A percentile compares a stretch with the other conserved stretches of the same genome.
Conservation (phyloP, 2,329 filamentous ascomycete species). For the Diaporthe sp. region DNA sequence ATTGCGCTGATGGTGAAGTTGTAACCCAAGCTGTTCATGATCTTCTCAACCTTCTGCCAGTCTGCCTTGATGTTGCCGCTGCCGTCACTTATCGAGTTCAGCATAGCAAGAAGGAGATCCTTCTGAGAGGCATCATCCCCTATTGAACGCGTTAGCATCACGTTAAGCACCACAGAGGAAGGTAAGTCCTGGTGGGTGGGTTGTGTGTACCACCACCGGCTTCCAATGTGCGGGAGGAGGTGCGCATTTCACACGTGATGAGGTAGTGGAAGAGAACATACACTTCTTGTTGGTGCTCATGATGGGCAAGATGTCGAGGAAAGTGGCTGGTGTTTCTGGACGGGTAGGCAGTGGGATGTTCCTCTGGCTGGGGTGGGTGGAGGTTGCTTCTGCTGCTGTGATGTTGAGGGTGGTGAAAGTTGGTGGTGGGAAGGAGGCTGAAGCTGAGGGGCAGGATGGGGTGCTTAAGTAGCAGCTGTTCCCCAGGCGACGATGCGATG, state of each 20-base stretch:
- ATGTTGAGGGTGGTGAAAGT: not conserved
- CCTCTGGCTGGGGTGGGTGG: not conserved
- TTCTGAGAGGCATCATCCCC: constrained; percentile 36
- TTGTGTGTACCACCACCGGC: no score
- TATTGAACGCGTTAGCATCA: not conserved
- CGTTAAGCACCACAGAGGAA: not conserved
- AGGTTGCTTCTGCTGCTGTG: not conserved
- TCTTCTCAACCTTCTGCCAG: constrained; percentile 29
- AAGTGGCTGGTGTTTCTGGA: not conserved
- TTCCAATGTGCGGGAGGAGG: not conserved
- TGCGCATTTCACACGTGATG: not conserved
- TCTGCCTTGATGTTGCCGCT: constrained; percentile 33
- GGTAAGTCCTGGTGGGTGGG: not conserved
- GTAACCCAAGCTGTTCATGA: constrained; percentile 35
- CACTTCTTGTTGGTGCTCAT: constrained; percentile 16
- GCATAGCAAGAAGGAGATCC: constrained; percentile 35
- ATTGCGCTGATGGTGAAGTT: constrained; percentile 33
- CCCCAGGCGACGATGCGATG: not conserved
- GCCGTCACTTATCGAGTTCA: constrained; percentile 34
- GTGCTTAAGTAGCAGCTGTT: not conserved
- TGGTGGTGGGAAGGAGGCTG: not conserved
- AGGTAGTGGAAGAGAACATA: not conserved
- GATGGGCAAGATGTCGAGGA: not conserved
- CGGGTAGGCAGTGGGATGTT: not conserved
- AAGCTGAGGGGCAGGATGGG: not conserved